phyloP scores from a whole-genome alignment of 352 stramenopile species.

The Phytophthora quininea region DNA sequence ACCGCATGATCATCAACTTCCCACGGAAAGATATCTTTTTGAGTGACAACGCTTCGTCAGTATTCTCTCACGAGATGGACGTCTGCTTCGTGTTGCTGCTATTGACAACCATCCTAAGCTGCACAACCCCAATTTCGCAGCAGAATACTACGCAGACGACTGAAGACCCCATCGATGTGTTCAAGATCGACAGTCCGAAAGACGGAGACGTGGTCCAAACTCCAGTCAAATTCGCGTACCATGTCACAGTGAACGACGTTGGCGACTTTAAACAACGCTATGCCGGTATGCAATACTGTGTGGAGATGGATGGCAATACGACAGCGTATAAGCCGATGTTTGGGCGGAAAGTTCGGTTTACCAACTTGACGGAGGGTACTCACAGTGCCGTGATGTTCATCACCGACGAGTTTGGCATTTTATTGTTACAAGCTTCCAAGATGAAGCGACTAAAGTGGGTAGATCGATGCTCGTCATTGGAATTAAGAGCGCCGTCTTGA shows the following conservation, averaged over 20 bases:
- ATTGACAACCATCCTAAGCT: too few relatives aligned
- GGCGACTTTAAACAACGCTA: constrained; percentile 6
- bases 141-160: neutral
- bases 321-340: constrained; percentile 10
- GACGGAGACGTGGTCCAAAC: neutral
- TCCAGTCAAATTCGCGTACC: neutral
- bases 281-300: constrained; percentile 5
- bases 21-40: too few relatives aligned
- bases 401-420: neutral
- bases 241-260: neutral
- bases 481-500: constrained; percentile 49
- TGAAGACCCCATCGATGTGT: neutral
- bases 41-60: too few relatives aligned
- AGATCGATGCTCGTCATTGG: constrained; percentile 40
- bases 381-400: constrained; percentile 16
- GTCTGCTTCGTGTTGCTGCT: too few relatives aligned
- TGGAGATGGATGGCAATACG: constrained; percentile 13
- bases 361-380: neutral
- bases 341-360: constrained; percentile 28
- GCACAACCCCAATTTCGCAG: too few relatives aligned
- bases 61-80: too few relatives aligned
- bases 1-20: too few relatives aligned
- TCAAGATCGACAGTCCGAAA: neutral
- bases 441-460: neutral
- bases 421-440: neutral